Evolutionary conservation across 192 early-diverging fungal genomes (phyloP), one percentile per base, ranked within the genome.

Genomic region (Coemansia reversa): DNA sequence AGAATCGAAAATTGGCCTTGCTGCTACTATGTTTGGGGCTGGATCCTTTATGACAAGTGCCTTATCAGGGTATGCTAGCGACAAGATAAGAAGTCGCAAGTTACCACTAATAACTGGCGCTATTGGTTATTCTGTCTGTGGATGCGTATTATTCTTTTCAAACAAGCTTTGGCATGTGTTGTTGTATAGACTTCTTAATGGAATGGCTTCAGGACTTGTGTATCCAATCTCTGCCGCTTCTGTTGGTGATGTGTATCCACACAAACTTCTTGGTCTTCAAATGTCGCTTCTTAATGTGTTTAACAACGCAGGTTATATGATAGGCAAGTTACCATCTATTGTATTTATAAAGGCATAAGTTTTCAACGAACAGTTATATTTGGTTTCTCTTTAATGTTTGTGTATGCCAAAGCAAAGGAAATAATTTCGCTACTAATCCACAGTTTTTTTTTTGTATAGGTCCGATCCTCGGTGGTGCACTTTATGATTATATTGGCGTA

Each of bases 231-330:
- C 71, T 0, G 70, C 62, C 4, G 58, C 76, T 2, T 59, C 67
- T 0, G 66, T 70, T 8, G 76, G 65, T 5, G 76, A 79, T 45
- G 76, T 79, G 4, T 74, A 74, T 52, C 76, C 76, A 23, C 55
- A 67, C 39, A 79, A 63, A 27, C 57, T 74, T n/a, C 68, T 79
- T 4, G 76, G 71, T 1, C 20, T 79, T 8, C 70, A 70, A 19
- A 79, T 79, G 76, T 55, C 71, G 7, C 39, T 74, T 16, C 48
- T 74, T 5, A 70, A 70, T 35, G 58, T 54, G 5, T 79, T 70
- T 27, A 70, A 51, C 48, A 74, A 59, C 22, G 56, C 63, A 0
- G 76, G 76, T 12, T 79, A 79, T 39, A 66, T 70, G 67, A 51
- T 58, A 52, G 67, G 67, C 60, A 64, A 65, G 69, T 57, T n/a